Evolutionary conservation across 2,329 filamentous ascomycete species (phyloP), one percentile per base, ranked within the genome.

Genomic region (Monilinia aucupariae): DNA sequence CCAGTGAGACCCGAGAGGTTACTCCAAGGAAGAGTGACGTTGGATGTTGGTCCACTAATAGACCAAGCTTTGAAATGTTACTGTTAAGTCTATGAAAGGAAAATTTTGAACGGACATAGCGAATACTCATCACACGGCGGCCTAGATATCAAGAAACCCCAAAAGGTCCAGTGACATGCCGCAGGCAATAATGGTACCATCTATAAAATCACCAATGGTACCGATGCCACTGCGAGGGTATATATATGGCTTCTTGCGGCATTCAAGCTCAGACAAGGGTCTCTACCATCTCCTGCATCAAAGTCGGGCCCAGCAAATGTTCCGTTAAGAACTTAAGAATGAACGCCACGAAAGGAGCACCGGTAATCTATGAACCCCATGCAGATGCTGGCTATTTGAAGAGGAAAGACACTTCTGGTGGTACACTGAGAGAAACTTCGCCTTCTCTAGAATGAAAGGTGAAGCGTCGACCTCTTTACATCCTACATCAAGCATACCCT

Each of bases 221-320:
- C 39, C 51, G 43, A 76, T 68, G 22, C 76, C 76, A 65, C 73
- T 71, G 17, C 71, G 74, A 15, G 73, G 72, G 77, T 75, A 58
- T 77, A 77, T n/a, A 70, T 74, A 68, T 78, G 76, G 54, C 77
- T 78, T 58, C 76, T 76, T 22, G 77, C 64, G 7, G 76, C 75
- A 68, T 78, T 78, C 34, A 78, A 67, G 41, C 75, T 75, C 0
- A 76, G 76, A 64, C 76, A 77, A 27, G 67, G 67, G 5, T 66
- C 67, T 34, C 67, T 53, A 10, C 51, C 34, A 37, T 68, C 67
- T 43, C 63, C 63, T 25, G 41, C 25, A 9, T 20, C 49, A 32
- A 77, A 62, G 25, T 66, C 34, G 12, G 67, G 66, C 27, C 65
- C 27, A 6, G 68, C 56, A 37, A 68, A 68, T 5, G 53, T 52